Conservation (phyloP, 202 grass and related monocot genomes). For the Brachypodium distachyon region DNA sequence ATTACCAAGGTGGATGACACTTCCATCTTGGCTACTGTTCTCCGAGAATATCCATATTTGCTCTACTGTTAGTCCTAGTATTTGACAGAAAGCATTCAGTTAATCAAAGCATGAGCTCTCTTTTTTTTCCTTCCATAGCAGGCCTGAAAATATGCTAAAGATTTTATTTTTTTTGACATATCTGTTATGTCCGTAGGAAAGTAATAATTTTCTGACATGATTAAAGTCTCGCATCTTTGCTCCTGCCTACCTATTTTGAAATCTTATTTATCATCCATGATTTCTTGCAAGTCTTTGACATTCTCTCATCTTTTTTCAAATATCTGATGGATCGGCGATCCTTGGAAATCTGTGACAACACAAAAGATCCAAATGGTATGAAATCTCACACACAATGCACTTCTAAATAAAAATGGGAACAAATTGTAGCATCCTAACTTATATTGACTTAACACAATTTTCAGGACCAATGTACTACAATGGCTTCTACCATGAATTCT, state of each 20-base stretch:
- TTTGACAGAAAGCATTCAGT: neutral
- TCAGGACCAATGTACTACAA: slow-evolving; percentile 93
- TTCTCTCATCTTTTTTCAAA: slow-evolving; percentile 7
- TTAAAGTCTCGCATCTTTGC: neutral
- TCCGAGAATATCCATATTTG: neutral
- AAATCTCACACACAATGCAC: neutral
- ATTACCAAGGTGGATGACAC: neutral
- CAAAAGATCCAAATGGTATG: slow-evolving; percentile 89
- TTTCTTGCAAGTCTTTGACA: neutral
- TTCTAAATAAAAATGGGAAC: neutral
- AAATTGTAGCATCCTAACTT: neutral
- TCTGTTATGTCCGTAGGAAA: neutral
- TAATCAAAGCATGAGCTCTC: neutral
- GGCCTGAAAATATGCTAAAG: too few relatives aligned
- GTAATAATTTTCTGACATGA: neutral
- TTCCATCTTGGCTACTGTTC: neutral
- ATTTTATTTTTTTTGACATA: too few relatives aligned
- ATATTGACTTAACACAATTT: neutral
- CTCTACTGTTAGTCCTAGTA: neutral
- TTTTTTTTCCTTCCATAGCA: neutral
- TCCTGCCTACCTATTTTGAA: neutral
- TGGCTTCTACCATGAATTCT: slow-evolving; percentile 82
- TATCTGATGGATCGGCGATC: neutral
- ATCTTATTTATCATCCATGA: neutral
- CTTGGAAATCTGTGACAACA: neutral